Evolutionary conservation across 2,329 filamentous ascomycete genomes (phyloP).

Genomic region (Tolypocladium album): DNA sequence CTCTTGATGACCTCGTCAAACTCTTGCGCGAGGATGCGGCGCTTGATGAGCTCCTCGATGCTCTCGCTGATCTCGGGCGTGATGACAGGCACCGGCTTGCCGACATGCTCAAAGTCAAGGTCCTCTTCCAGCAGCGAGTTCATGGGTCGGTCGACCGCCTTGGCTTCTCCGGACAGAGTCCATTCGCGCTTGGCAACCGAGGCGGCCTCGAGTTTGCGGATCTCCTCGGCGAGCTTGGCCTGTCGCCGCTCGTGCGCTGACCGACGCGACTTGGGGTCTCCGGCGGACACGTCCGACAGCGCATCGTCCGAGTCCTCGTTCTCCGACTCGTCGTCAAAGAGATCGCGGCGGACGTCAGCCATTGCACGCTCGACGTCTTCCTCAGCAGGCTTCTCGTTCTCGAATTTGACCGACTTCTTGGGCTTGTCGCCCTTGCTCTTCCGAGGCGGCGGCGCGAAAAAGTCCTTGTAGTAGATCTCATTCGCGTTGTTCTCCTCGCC

Average conservation of each 20-base stretch:
- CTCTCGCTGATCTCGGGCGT: constrained; percentile 83
- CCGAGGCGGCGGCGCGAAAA: constrained; percentile 77
- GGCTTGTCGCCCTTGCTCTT: constrained; percentile 48
- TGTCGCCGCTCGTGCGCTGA: constrained; percentile 83
- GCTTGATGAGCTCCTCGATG: constrained; percentile 90
- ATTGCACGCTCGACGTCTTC: constrained; percentile 74
- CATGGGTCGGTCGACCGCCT: constrained; percentile 67
- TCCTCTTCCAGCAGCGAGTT: constrained; percentile 94
- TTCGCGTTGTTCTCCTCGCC: constrained; percentile 65
- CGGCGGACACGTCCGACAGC: constrained; percentile 54
- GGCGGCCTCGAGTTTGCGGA: constrained; percentile 78
- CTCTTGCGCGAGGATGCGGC: constrained; percentile 77
- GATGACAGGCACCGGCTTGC: constrained; percentile 90
- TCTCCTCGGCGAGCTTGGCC: constrained; percentile 79
- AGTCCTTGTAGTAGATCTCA: constrained; percentile 82
- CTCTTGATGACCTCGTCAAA: constrained; percentile 87
- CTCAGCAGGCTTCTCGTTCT: constrained; percentile 38
- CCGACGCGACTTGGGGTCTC: constrained; percentile 59
- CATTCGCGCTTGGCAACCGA: constrained; percentile 86
- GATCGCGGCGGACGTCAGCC: constrained; percentile 74
- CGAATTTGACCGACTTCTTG: constrained; percentile 27
- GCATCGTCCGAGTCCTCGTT: constrained; percentile 53
- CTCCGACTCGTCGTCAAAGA: constrained; percentile 73
- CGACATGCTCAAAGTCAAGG: constrained; percentile 87
- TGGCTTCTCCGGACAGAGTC: constrained; percentile 81